These are phyloP conservation scores for Parasitella parasitica DNA, from an alignment of 371 early-diverging fungal genomes.

Conservation along the genomic window DNA sequence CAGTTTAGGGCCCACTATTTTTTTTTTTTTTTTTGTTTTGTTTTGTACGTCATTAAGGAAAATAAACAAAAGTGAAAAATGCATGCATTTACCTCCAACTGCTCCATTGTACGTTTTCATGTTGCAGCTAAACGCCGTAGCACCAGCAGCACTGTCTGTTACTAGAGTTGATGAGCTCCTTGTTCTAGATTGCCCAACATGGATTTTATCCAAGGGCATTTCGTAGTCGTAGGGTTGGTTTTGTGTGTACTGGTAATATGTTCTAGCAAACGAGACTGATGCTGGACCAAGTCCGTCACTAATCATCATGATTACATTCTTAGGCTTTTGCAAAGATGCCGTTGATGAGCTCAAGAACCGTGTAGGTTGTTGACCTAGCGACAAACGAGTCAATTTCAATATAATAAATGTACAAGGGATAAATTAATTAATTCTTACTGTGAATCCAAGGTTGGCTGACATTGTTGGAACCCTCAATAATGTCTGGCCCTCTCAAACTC, in stretches of 20 bases:
- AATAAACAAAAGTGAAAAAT: background rate
- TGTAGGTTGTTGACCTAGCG: background rate
- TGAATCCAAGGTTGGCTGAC: background rate
- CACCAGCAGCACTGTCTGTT: conserved; percentile 97
- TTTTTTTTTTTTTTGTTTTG: too few relatives aligned
- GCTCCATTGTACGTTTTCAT: conserved; percentile 90
- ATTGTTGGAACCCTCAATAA: background rate
- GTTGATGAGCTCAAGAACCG: background rate
- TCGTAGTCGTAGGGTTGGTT: conserved; percentile 36
- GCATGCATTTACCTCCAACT: conserved; percentile 62
- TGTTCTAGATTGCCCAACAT: conserved; percentile 88
- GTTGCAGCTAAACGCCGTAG: conserved; percentile 89
- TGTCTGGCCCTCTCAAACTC: background rate
- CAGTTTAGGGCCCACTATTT: conserved; percentile 57
- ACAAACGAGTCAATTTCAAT: background rate
- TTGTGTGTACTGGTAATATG: conserved; percentile 66
- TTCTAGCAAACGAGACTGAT: conserved; percentile 86
- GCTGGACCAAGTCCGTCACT: conserved; percentile 96
- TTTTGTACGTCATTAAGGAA: too few relatives aligned
- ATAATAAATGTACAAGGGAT: too few relatives aligned
- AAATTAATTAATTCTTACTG: background rate
- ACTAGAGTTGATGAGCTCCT: conserved; percentile 77
- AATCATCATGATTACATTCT: conserved; percentile 90
- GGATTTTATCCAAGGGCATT: conserved; percentile 79
- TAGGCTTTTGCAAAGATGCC: conserved; percentile 4